Percentiles rank a stretch among this genome's conserved stretches.
phyloP scores from a whole-genome alignment of 768 basidiomycete species.

The Termitomyces heimii region DNA sequence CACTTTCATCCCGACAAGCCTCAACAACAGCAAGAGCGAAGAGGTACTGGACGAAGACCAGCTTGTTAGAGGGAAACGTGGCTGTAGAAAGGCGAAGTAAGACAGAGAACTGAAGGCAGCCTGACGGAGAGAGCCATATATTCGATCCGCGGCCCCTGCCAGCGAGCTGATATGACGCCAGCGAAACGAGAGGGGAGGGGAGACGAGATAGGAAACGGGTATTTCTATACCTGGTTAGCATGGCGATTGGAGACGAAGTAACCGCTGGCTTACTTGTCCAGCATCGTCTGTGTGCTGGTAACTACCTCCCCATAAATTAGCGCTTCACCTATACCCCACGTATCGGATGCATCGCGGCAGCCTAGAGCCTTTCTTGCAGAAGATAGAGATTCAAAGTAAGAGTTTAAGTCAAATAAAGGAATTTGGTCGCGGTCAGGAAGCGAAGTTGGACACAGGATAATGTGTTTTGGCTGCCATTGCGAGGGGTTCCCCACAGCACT shows the following conservation, averaged over 20 bases:
- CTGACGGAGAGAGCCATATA: slow-evolving; percentile 87
- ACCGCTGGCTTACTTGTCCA: slow-evolving; percentile 69
- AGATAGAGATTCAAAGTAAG: slow-evolving; percentile 54
- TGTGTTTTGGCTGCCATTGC: slow-evolving; percentile 42
- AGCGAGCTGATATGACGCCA: slow-evolving; percentile 83
- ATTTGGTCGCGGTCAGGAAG: slow-evolving; percentile 49
- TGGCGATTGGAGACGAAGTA: neutral
- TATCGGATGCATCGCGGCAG: slow-evolving; percentile 14
- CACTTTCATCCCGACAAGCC: slow-evolving; percentile 58
- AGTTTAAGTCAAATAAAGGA: slow-evolving; percentile 64
- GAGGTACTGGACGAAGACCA: slow-evolving; percentile 94
- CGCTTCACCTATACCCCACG: slow-evolving; percentile 67
- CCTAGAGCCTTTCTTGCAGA: slow-evolving; percentile 23
- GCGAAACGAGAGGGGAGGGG: slow-evolving; percentile 71
- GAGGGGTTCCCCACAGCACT: slow-evolving; percentile 20
- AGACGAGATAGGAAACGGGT: slow-evolving; percentile 60
- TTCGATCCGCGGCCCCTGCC: slow-evolving; percentile 89
- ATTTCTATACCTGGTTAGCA: slow-evolving; percentile 48
- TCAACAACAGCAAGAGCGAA: slow-evolving; percentile 87
- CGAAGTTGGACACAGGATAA: slow-evolving; percentile 47
- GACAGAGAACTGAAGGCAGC: slow-evolving; percentile 83
- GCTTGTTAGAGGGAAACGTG: slow-evolving; percentile 47
- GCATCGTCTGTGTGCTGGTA: slow-evolving; percentile 91
- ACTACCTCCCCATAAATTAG: slow-evolving; percentile 86
- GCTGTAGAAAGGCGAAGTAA: slow-evolving; percentile 54